Evolutionary conservation across 495 filamentous ascomycete species (phyloP), one percentile per base, ranked within the genome.

Genomic region (Trichoderma parareesei): DNA sequence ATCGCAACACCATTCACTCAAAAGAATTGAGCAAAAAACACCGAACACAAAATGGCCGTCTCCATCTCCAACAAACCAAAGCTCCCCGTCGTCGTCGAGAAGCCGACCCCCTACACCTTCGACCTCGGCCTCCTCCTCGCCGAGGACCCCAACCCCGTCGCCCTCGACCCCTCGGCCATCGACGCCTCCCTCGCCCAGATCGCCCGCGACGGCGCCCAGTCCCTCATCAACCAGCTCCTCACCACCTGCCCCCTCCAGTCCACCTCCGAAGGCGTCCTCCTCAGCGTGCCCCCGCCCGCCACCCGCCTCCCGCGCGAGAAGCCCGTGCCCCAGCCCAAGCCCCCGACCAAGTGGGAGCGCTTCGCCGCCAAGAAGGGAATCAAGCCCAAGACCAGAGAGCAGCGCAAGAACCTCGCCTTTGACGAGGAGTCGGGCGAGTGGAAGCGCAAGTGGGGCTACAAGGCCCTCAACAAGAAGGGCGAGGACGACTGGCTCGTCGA

Each of bases 351-450:
- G 73, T 98, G 94, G 94, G 87, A 94, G 74, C 84, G 87, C 60
- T 98, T 98, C 78, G 94, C 94, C 20, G 87, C 86, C 78, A 96
- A 93, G 83, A 94, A 96, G 78, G 95, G 94, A 38, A 97, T 98
- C 73, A 85, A 88, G 77, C 81, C 87, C 67, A 92, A 91, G 81
- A 86, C 85, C 73, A 75, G 79, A 65, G 81, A 84, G 71, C 85
- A 87, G 67, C 74, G 76, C 20, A 76, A 76, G 38, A 92, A 96
- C 74, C 78, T 88, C 69, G 84, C 88, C 49, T 96, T 89, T 74
- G 89, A 97, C 75, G 91, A 96, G 77, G 85, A 76, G 63, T 91
- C 81, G 37, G 89, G 89, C 60, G 90, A 95, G 72, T 97, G 90
- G 88, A 90, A 93, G 65, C 88, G 90, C 57, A 88, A 88, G 75